These are phyloP conservation scores for Termitomyces sp. DNA, from an alignment of 768 basidiomycete species.

Conservation along the genomic window DNA sequence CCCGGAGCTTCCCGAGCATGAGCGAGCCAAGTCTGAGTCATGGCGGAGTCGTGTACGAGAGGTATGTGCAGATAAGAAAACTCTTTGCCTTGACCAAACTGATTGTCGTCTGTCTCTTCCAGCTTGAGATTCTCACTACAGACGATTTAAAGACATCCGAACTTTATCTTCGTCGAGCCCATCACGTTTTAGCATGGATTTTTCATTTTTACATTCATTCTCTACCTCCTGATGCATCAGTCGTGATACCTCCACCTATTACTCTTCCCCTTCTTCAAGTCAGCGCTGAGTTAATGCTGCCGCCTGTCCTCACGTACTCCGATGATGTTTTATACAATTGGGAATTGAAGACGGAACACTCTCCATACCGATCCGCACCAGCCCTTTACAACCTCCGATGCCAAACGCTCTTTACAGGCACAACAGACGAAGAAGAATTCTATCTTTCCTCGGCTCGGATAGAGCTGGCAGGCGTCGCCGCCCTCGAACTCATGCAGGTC, in stretches of 20 bases:
- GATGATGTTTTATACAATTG: slow-evolving; percentile 94
- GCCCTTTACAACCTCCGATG: slow-evolving; percentile 60
- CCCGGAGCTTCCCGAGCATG: slow-evolving; percentile 33
- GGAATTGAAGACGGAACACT: slow-evolving; percentile 34
- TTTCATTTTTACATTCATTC: slow-evolving; percentile 80
- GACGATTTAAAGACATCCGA: slow-evolving; percentile 44
- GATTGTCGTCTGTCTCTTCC: not conserved
- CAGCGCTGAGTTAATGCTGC: slow-evolving; percentile 68
- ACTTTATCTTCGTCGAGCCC: slow-evolving; percentile 64
- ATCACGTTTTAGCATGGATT: slow-evolving; percentile 72
- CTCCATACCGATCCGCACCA: slow-evolving; percentile 27
- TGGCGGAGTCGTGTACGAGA: slow-evolving; percentile 51
- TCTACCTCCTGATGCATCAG: slow-evolving; percentile 40
- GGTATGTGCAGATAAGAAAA: slow-evolving; percentile 29
- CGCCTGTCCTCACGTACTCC: slow-evolving; percentile 88
- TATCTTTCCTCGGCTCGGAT: slow-evolving; percentile 87
- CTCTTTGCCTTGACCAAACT: not conserved
- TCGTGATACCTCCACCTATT: slow-evolving; percentile 70
- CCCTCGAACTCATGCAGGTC: slow-evolving; percentile 79
- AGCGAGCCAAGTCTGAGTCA: slow-evolving; percentile 35
- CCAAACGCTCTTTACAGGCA: slow-evolving; percentile 72
- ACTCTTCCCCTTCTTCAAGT: slow-evolving; percentile 75
- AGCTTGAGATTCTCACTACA: slow-evolving; percentile 54
- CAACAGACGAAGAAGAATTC: slow-evolving; percentile 84
- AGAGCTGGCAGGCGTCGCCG: slow-evolving; percentile 84